phyloP scores from a whole-genome alignment of 495 filamentous ascomycete genomes.

The Aspergillus wentii region DNA sequence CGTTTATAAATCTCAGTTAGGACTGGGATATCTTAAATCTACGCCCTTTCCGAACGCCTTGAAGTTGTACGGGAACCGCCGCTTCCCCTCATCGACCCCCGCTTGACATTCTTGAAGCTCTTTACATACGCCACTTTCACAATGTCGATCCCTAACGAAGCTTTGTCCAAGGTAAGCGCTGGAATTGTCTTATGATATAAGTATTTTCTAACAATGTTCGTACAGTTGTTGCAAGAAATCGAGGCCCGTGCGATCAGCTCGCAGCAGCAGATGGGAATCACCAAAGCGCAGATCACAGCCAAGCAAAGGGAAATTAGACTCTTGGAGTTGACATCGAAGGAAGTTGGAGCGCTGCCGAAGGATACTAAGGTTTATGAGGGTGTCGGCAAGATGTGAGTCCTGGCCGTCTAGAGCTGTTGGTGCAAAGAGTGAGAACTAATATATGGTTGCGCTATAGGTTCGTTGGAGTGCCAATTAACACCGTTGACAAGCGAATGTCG shows the following conservation, averaged over 20 bases:
- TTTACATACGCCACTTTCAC: constrained; percentile 24
- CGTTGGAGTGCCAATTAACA: constrained; percentile 64
- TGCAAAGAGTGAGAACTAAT: background rate
- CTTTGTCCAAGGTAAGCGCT: constrained; percentile 76
- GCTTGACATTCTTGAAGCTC: no score
- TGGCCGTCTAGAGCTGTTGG: background rate
- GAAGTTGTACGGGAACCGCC: no score
- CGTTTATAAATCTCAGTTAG: no score
- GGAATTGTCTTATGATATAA: no score
- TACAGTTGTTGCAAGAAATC: constrained; percentile 87
- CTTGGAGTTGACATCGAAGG: constrained; percentile 79
- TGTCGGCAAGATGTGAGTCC: constrained; percentile 89
- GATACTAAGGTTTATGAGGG: constrained; percentile 88
- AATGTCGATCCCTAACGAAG: constrained; percentile 97
- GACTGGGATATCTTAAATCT: no score
- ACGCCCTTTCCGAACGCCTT: no score
- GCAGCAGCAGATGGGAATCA: constrained; percentile 87
- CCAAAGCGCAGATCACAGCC: constrained; percentile 75
- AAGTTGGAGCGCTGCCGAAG: constrained; percentile 71
- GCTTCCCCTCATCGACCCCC: constrained; percentile 2
- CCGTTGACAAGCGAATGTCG: constrained; percentile 70
- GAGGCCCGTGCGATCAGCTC: constrained; percentile 81
- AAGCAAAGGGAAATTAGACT: constrained; percentile 89
- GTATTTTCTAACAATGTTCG: constrained; percentile 12
- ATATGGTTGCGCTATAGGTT: constrained; percentile 56